Base-by-base conservation (phyloP, 73 alveolate genomes). In the Paramecium octaurelia region DNA sequence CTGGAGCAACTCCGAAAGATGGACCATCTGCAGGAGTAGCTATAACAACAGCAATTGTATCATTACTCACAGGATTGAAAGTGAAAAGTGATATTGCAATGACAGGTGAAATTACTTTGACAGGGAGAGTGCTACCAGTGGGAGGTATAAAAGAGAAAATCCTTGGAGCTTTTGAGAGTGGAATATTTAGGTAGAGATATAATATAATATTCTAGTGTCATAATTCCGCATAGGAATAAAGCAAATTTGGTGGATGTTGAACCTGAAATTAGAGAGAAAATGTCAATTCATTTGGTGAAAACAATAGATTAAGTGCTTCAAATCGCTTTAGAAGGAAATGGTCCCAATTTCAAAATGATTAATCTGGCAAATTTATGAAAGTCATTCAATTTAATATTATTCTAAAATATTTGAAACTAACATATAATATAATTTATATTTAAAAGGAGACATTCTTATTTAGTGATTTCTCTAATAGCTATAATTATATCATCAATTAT, bases 11-110 rank as follows among this genome's bases (percentile, higher is more conserved):
- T 31, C 99, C 99, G 5, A 97, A 97, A 69, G 99, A 97, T 86
- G 99, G 99, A 14, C 99, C 99, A n/a, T 95, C 98, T 14, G 99
- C 99, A 38, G 99, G 99, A 24, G 93, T 97, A 1, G 96, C 99
- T 6, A 96, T 97, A 38, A 97, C 99, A 29, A 96, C 99, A 3
- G 99, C 99, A 42, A 68, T 97, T 24, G 98, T 97, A n/a, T 91
- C 97, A n/a, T 93, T 97, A 8, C 88, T 95, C 43, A 92, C 97
- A 10, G 94, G 93, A 29, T 92, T 95, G 64, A 96, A 97, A 86
- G 98, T 96, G 5, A 97, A 93, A 71, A 87, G 87, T 90, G 94
- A 95, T 40, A 44, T 95, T 16, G 99, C 98, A 34, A 97, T 97
- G 99, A 97, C 99, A 35, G 99, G 99, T 34, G 99, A 97, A 80